phyloP scores from a whole-genome alignment of 495 filamentous ascomycete species.

The Emericellopsis terricola region DNA sequence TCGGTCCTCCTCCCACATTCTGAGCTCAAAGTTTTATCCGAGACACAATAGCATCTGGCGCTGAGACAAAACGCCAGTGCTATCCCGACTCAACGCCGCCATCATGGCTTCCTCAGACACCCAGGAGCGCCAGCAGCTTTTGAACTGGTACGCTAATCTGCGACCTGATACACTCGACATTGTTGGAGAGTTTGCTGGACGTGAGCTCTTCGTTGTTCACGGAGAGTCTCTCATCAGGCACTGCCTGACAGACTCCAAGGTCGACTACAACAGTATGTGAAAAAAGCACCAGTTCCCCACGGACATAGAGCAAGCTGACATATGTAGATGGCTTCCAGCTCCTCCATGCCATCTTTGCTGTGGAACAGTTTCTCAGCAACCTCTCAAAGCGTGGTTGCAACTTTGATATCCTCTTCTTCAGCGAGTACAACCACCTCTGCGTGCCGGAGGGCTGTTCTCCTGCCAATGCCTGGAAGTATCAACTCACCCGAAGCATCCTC shows the following conservation, averaged over 20 bases:
- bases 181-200: conserved; percentile 56
- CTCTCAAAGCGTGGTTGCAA: conserved; percentile 42
- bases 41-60: too few species aligned
- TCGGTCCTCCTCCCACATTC: too few species aligned
- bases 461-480: conserved; percentile 26
- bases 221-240: conserved; percentile 52
- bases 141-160: conserved; percentile 6
- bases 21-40: too few species aligned
- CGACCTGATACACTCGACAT: conserved; percentile 31
- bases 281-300: not conserved
- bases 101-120: too few species aligned
- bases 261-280: conserved; percentile 39
- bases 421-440: conserved; percentile 26
- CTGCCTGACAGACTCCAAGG: conserved; percentile 35
- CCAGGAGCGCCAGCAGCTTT: too few species aligned
- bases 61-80: too few species aligned
- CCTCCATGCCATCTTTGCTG: conserved; percentile 48
- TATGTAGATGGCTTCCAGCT: conserved; percentile 43
- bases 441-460: conserved; percentile 15
- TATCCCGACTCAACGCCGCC: too few species aligned
- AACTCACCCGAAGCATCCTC: conserved; percentile 40
- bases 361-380: conserved; percentile 43
- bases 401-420: conserved; percentile 55
- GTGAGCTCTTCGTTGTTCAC: conserved; percentile 53
- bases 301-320: not conserved